These are phyloP conservation scores for Fragilaria crotonensis DNA, from an alignment of 108 stramenopile species.

Conservation along the genomic window DNA sequence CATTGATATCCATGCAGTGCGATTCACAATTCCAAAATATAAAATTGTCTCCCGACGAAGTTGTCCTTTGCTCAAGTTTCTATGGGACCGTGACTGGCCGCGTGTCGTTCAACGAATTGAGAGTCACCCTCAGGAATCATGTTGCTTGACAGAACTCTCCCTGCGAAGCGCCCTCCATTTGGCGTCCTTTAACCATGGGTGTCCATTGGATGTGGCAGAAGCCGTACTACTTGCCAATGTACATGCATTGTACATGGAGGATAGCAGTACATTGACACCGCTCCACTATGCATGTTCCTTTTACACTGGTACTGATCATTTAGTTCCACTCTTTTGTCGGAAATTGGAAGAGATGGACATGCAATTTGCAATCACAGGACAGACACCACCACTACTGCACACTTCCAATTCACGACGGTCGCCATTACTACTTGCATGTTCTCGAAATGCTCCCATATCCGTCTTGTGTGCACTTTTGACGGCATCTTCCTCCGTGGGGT, in stretches of 20 bases:
- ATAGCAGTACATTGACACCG: conserved; percentile 22
- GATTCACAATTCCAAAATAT: conserved; percentile 14
- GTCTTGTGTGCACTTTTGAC: conserved; percentile 15
- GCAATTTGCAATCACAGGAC: conserved; percentile 10
- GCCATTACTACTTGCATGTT: conserved; percentile 26
- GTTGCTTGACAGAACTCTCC: conserved; percentile 12
- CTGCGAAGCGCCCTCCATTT: conserved; percentile 25
- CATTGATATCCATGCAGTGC: no score
- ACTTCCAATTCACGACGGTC: conserved; percentile 7
- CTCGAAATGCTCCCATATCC: conserved; percentile 13
- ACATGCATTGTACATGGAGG: conserved; percentile 20
- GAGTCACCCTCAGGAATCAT: conserved; percentile 13
- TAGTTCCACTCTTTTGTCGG: conserved; percentile 11
- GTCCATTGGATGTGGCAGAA: conserved; percentile 20
- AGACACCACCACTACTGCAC: not conserved
- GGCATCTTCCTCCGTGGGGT: no score
- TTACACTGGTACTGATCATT: not conserved
- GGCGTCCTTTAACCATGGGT: conserved; percentile 18
- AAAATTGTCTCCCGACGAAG: conserved; percentile 4
- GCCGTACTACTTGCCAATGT: conserved; percentile 20
- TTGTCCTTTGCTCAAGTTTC: conserved; percentile 10
- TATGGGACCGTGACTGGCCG: conserved; percentile 20
- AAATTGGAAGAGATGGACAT: conserved; percentile 18
- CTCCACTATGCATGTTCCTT: conserved; percentile 26
- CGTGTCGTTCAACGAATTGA: conserved; percentile 7